phyloP scores from a whole-genome alignment of 176 grass and related monocot genomes.

The Secale cereale region DNA sequence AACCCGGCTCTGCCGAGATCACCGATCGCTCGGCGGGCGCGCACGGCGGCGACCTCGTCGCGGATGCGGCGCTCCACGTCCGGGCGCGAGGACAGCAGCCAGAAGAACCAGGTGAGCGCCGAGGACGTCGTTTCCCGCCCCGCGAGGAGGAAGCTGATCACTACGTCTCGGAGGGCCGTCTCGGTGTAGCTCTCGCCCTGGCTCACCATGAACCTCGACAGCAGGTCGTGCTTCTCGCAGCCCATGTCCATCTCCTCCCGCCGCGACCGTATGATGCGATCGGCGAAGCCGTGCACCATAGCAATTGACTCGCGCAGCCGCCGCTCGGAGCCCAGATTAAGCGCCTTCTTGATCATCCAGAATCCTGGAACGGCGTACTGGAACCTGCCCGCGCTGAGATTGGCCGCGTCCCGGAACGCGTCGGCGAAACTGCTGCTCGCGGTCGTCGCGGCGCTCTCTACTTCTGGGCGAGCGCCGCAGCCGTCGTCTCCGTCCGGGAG shows the following conservation, averaged over 20 bases:
- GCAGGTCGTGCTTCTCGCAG: conserved; percentile 48
- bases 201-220: conserved; percentile 54
- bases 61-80: conserved; percentile 51
- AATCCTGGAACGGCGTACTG: conserved; percentile 47
- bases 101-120: conserved; percentile 84
- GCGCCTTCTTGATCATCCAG: conserved; percentile 55
- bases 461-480: not conserved
- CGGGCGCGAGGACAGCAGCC: conserved; percentile 60
- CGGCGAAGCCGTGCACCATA: conserved; percentile 52
- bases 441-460: not conserved
- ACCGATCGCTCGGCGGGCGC: not conserved
- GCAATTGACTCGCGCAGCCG: conserved; percentile 47
- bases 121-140: conserved; percentile 66
- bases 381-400: conserved; percentile 55
- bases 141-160: conserved; percentile 70
- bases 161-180: conserved; percentile 69
- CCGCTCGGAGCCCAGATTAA: conserved; percentile 52
- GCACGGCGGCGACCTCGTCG: conserved; percentile 50
- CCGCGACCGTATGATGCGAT: conserved; percentile 43
- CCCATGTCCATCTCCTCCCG: conserved; percentile 38
- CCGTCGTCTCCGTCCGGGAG: not conserved
- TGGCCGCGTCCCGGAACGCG: conserved; percentile 58
- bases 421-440: conserved; percentile 35
- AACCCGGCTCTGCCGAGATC: conserved; percentile 1
- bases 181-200: conserved; percentile 37